Percentiles rank a stretch among this genome's conserved stretches.
Conservation (phyloP, 495 filamentous ascomycete genomes). For the Penicillium egyptiacum region DNA sequence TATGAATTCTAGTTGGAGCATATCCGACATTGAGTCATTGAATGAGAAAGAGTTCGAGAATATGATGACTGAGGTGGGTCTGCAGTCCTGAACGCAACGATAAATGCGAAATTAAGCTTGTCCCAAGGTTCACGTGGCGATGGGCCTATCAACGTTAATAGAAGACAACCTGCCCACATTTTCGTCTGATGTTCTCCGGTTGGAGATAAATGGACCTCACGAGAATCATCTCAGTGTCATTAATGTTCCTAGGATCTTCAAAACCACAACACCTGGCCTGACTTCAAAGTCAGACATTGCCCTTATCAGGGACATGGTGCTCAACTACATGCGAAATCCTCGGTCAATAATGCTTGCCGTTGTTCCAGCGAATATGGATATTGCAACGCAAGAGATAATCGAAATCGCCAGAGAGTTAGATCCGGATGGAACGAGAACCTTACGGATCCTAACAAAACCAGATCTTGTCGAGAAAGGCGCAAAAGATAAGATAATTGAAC, state of each 20-base stretch:
- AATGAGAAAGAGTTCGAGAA: neutral
- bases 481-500: constrained; percentile 42
- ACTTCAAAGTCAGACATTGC: constrained; percentile 51
- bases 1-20: neutral
- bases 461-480: constrained; percentile 55
- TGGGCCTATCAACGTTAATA: constrained; percentile 29
- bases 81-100: too few species aligned
- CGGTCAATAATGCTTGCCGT: constrained; percentile 61
- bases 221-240: constrained; percentile 60
- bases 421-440: constrained; percentile 49
- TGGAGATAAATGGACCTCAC: constrained; percentile 58
- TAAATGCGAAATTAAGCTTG: neutral
- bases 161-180: constrained; percentile 40
- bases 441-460: constrained; percentile 62
- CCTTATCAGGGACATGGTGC: constrained; percentile 54
- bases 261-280: constrained; percentile 46
- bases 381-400: constrained; percentile 61
- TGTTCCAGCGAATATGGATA: constrained; percentile 62
- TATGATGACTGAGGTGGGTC: constrained; percentile 9
- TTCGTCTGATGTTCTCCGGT: constrained; percentile 55
- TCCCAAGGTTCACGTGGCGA: constrained; percentile 27
- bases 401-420: constrained; percentile 52
- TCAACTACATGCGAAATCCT: constrained; percentile 51
- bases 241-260: constrained; percentile 65
- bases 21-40: constrained; percentile 6